Evolutionary conservation across 371 early-diverging fungal genomes (phyloP), one percentile per base, ranked within the genome.

Genomic region (Lichtheimia ramosa): DNA sequence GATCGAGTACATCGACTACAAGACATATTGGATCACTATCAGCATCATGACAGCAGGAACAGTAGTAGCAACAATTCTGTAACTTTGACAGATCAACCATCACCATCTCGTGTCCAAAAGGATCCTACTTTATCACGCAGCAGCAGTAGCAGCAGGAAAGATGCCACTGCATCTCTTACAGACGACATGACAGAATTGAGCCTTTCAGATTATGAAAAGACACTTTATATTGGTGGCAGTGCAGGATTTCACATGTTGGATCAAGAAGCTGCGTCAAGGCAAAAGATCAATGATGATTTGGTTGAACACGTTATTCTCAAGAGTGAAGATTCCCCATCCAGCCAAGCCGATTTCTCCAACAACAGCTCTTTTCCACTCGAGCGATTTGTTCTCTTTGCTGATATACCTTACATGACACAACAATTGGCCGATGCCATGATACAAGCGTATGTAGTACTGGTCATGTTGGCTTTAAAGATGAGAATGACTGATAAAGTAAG

Each of bases 251-350:
- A 74, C 41, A 55, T 72, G 25, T 23, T 75, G 2, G 52, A 69
- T 14, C 58, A 40, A 25, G 39, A 48, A 52, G 52, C 25, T 18
- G 21, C 46, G 16, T 46, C n/a, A 8, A 51, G 75, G 0, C 73
- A 79, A 56, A 75, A 76, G 28, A 24, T 79, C 0, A 76, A 79
- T 16, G 59, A 67, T 4, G 74, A 76, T 8, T 61, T 64, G 16
- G 73, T 72, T 0, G 76, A 76, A 24, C 74, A 74, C 56, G 63
- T 79, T 12, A 61, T 79, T 14, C 65, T 79, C 21, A 76, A 74
- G 48, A 54, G 68, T 3, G 62, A 70, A 54, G 64, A 65, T 15
- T 59, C 68, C 1, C 3, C 25, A 34, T 16, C 61, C 0, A 28
- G 3, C 48, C 54, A 39, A 20, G 42, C 8, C 46, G 18, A 12